A percentile compares a stretch with the other conserved stretches of the same genome.
Evolutionary conservation across 305 asterid species (phyloP).

Genomic region (Fraxinus sp.): DNA sequence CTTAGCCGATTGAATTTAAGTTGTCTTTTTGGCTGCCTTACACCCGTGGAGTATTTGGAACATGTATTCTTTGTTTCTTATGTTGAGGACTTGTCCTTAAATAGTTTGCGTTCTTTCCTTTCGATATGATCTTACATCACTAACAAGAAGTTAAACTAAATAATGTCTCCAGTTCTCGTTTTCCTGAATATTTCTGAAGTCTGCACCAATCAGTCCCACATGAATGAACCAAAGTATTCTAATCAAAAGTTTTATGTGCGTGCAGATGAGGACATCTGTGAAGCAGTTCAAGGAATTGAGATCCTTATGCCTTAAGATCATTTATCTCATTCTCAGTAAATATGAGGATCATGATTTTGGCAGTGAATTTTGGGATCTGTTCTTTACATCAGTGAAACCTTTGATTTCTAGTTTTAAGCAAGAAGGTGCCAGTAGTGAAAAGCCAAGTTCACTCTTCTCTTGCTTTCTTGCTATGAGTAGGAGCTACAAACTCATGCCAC

Average conservation of each 20-base stretch:
- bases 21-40: background rate
- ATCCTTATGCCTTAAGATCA: slow-evolving; percentile 78
- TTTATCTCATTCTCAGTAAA: slow-evolving; percentile 58
- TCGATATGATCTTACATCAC: background rate
- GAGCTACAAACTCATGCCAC: slow-evolving; percentile 66
- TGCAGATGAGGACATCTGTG: slow-evolving; percentile 57
- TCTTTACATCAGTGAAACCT: slow-evolving; percentile 65
- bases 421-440: slow-evolving; percentile 82
- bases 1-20: background rate
- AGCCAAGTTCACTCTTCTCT: slow-evolving; percentile 83
- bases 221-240: slow-evolving; percentile 6
- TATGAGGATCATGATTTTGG: slow-evolving; percentile 67
- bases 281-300: slow-evolving; percentile 88
- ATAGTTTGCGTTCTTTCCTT: background rate
- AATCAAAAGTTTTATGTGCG: slow-evolving; percentile 26
- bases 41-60: background rate
- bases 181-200: slow-evolving; percentile 13
- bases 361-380: slow-evolving; percentile 71
- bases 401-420: slow-evolving; percentile 69
- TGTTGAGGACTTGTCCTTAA: slow-evolving; percentile 2
- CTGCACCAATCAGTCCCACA: background rate
- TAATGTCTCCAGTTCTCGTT: background rate
- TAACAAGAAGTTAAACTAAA: background rate
- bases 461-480: slow-evolving; percentile 97
- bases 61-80: background rate